Conservation (phyloP, 176 grass and related monocot species). For the Urochloa ruziziensis region DNA sequence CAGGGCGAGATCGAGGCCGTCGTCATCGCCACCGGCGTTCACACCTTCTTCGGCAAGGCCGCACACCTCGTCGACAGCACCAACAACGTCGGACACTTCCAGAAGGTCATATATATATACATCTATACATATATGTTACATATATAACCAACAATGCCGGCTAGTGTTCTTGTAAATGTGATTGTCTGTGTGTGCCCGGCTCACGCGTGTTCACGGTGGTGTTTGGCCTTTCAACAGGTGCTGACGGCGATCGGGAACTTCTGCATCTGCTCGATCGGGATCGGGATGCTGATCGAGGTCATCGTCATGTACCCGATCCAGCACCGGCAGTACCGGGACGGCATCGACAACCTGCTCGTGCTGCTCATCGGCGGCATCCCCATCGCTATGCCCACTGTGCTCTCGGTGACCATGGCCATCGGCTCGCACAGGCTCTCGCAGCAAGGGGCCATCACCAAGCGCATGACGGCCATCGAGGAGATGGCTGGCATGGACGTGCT, state of each 20-base stretch:
- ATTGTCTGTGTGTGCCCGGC: too few species aligned
- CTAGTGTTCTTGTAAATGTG: too few species aligned
- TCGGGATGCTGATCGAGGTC: constrained; percentile 59
- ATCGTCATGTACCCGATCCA: constrained; percentile 82
- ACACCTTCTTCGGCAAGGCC: constrained; percentile 96
- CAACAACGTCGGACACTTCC: constrained; percentile 93
- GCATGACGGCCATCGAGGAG: constrained; percentile 97
- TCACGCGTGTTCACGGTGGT: not conserved
- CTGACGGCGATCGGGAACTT: constrained; percentile 78
- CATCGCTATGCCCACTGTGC: constrained; percentile 90
- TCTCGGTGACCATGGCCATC: constrained; percentile 90
- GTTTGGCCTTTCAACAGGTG: constrained; percentile 27
- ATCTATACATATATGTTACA: too few species aligned
- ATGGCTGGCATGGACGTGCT: constrained; percentile 99
- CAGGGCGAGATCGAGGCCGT: constrained; percentile 91
- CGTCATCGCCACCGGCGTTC: constrained; percentile 77
- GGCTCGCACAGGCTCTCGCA: constrained; percentile 67
- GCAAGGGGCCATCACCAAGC: constrained; percentile 89
- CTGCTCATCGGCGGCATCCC: constrained; percentile 88
- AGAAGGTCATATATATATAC: constrained; percentile 62
- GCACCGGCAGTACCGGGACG: constrained; percentile 53
- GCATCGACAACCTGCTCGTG: constrained; percentile 92
- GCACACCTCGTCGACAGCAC: constrained; percentile 94
- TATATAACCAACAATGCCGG: too few species aligned
- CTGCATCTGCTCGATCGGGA: constrained; percentile 71